These are phyloP conservation scores for Cyberlindnera mycetangii DNA, from an alignment of 805 yeast species.

Conservation along the genomic window DNA sequence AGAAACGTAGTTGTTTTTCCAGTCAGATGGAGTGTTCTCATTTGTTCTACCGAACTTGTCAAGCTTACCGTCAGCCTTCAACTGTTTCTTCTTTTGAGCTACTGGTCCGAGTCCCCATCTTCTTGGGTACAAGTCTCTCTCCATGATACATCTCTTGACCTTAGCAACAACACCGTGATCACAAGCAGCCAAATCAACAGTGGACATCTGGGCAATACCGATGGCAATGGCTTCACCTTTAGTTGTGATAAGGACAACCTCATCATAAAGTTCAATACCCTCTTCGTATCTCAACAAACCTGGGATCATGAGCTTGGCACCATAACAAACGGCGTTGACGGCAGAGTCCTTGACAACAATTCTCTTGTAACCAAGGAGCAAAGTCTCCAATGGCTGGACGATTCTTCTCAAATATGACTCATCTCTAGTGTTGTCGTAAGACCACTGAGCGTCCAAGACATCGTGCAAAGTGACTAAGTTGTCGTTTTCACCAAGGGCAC, in stretches of 20 bases:
- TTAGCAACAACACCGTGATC: constrained; percentile 99
- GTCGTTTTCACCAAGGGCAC: constrained; percentile 89
- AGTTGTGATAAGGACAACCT: constrained; percentile 96
- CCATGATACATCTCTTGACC: constrained; percentile 99
- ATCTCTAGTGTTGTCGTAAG: constrained; percentile 94
- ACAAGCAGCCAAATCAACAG: constrained; percentile 93
- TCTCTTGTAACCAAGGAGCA: constrained; percentile 93
- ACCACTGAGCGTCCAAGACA: constrained; percentile 97
- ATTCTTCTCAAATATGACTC: constrained; percentile 93
- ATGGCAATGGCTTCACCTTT: constrained; percentile 99
- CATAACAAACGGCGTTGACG: constrained; percentile 96
- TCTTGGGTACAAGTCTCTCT: constrained; percentile 98
- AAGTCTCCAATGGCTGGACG: constrained; percentile 91
- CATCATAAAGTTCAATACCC: constrained; percentile 95
- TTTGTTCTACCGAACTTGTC: constrained; percentile 93
- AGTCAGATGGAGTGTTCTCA: constrained; percentile 88
- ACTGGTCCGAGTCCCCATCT: constrained; percentile 99
- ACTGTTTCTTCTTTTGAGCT: constrained; percentile 97
- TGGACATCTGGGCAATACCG: constrained; percentile 98
- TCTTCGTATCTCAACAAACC: constrained; percentile 97
- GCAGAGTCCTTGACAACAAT: constrained; percentile 94
- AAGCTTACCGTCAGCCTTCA: constrained; percentile 94
- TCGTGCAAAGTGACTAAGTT: constrained; percentile 95
- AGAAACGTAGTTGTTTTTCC: constrained; percentile 84
- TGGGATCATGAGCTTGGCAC: constrained; percentile 98